Evolutionary conservation across 2,329 filamentous ascomycete genomes (phyloP), one percentile per base, ranked within the genome.

Genomic region (Ophiostoma fasciatum): DNA sequence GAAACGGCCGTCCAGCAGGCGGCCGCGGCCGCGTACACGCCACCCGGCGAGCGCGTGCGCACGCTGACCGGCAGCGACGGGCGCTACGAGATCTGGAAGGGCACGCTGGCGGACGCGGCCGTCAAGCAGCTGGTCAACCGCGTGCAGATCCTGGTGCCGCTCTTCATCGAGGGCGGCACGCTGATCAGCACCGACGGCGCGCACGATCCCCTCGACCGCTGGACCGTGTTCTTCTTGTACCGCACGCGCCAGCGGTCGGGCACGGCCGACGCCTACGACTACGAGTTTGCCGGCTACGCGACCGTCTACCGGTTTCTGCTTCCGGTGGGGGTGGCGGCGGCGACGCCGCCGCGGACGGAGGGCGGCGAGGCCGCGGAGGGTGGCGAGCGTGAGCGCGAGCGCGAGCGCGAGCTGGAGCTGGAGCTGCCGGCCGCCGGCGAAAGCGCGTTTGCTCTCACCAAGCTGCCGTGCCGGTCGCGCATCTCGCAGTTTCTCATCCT

Each of bases 401-500:
- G n/a, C n/a, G n/a, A n/a, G n/a, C n/a, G 4, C 10, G 13, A 26
- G 8, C 21, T 30, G 10, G 50, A 68, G 22, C 55, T 68, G 31
- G 58, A 64, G 31, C 47, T 61, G 5, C 53, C 53, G 3, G 17
- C 28, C 3, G 14, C 13, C 28, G 36, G 32, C 20, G 38, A 47
- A n/a, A 28, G 31, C 6, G 45, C 42, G 37, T 48, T 50, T 37
- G 46, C 57, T n/a, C 62, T 78, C 44, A 55, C 70, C 5, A 61
- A 77, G 33, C 66, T 87, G 3, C 79, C 82, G 11, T 80, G 78
- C 48, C 76, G 88, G 27, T 74, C 83, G 41, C 72, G 92, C 30
- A 82, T 98, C 45, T 93, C 88, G 0, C 90, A 98, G 54, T 96
- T 96, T 56, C 52, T 98, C 42, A 78, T 98, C 43, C 65, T 98